Evolutionary conservation across 352 stramenopile genomes (phyloP).

Genomic region (Pythium phragmiticola): DNA sequence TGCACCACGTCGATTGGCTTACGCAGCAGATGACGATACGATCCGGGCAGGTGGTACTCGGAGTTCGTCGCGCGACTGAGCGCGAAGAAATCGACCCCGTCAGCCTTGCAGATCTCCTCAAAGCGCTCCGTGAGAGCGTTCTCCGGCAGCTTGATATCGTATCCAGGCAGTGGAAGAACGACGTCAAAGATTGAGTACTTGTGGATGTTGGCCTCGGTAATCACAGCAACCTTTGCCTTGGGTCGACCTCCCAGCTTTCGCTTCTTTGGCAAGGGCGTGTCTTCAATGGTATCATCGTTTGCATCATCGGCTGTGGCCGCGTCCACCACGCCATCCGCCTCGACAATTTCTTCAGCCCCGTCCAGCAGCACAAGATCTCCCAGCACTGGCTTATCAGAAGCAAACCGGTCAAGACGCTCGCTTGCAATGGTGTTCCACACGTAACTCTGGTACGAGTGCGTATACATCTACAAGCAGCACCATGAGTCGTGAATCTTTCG

Average conservation of each 20-base stretch:
- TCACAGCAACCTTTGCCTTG: slow-evolving; percentile 27
- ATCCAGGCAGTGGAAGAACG: slow-evolving; percentile 95
- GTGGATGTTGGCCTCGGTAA: slow-evolving; percentile 90
- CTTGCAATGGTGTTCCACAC: slow-evolving; percentile 95
- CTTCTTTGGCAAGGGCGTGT: slow-evolving; percentile 9
- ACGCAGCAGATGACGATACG: slow-evolving; percentile 54
- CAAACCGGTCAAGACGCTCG: slow-evolving; percentile 79
- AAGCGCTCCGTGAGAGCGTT: slow-evolving; percentile 79
- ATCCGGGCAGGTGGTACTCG: slow-evolving; percentile 1
- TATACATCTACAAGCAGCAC: slow-evolving; percentile 67
- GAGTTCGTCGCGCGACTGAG: slow-evolving; percentile 44
- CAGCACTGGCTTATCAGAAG: slow-evolving; percentile 52
- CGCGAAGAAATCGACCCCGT: slow-evolving; percentile 69
- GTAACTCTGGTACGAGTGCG: slow-evolving; percentile 93
- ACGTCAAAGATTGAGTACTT: slow-evolving; percentile 93
- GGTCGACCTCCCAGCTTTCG: slow-evolving; percentile 3
- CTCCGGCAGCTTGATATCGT: slow-evolving; percentile 85
- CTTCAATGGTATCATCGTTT: neutral
- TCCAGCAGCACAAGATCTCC: slow-evolving; percentile 88
- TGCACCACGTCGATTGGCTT: slow-evolving; percentile 84
- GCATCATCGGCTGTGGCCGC: neutral
- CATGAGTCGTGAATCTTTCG: neutral
- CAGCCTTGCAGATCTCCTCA: slow-evolving; percentile 52
- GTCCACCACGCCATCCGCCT: neutral
- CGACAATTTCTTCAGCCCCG: slow-evolving; percentile 6